Conservation (phyloP, 1,284 basidiomycete species). For the Cutaneotrichosporon mucoides region DNA sequence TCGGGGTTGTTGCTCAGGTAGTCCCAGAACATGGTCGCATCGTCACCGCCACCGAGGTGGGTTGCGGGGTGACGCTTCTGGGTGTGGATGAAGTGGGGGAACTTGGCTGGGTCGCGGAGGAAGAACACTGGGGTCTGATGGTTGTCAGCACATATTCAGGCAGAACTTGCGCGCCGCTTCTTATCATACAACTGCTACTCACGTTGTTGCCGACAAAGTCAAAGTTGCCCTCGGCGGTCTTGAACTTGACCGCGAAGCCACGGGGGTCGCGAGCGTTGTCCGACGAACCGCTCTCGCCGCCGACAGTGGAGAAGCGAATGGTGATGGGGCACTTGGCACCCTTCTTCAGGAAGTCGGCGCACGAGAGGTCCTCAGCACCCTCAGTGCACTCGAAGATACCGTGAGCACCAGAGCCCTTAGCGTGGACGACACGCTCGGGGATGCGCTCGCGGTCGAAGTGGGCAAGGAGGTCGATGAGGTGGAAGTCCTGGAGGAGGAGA, state of each 20-base stretch:
- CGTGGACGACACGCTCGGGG: constrained; percentile 77
- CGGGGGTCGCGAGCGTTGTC: constrained; percentile 84
- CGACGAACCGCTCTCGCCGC: constrained; percentile 74
- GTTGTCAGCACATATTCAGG: background rate
- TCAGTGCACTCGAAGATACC: constrained; percentile 87
- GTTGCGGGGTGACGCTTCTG: constrained; percentile 66
- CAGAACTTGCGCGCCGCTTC: constrained; percentile 53
- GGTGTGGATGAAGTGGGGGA: constrained; percentile 84
- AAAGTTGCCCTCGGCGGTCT: constrained; percentile 81
- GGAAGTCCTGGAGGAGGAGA: constrained; percentile 67
- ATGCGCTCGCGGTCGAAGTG: constrained; percentile 57
- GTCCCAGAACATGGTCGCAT: constrained; percentile 60
- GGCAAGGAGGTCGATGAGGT: constrained; percentile 55
- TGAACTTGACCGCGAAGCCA: constrained; percentile 87
- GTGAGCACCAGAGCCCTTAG: constrained; percentile 67
- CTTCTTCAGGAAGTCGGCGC: constrained; percentile 67
- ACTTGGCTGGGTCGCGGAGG: constrained; percentile 58
- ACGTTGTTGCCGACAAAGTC: constrained; percentile 82
- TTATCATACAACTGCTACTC: background rate
- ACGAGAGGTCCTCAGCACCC: constrained; percentile 73
- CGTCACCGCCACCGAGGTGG: constrained; percentile 46
- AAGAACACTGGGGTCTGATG: constrained; percentile 56
- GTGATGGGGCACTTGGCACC: constrained; percentile 60
- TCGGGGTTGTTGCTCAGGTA: constrained; percentile 86
- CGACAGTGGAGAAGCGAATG: constrained; percentile 53